Evolutionary conservation across 225 moss, liverwort and hornwort species (phyloP).

Genomic region (Rhytidiadelphus loreus): DNA sequence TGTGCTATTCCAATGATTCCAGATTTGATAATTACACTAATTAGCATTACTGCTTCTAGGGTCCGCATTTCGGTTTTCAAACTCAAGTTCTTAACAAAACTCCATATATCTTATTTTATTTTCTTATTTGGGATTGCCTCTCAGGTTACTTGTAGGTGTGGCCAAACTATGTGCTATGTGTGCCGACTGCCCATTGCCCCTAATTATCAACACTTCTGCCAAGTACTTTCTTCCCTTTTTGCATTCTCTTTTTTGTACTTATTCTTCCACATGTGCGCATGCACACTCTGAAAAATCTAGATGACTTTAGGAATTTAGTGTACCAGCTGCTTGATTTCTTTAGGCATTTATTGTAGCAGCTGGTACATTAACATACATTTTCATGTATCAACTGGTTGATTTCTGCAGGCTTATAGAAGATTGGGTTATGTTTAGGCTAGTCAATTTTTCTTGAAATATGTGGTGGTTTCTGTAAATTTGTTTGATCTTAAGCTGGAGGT

Average conservation of each 20-base stretch:
- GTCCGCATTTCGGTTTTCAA: not conserved
- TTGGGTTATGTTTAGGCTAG: not conserved
- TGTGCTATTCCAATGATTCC: not conserved
- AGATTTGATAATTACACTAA: not conserved
- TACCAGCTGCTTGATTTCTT: not conserved
- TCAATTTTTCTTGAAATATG: not conserved
- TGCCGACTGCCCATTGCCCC: slow-evolving; percentile 51
- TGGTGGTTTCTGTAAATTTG: not conserved
- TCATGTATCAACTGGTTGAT: not conserved
- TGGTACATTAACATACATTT: not conserved
- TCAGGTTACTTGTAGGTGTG: slow-evolving; percentile 78
- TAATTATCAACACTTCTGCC: slow-evolving; percentile 66
- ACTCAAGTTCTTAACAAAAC: not conserved
- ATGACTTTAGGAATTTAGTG: not conserved
- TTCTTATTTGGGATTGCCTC: not conserved
- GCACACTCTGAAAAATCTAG: not conserved
- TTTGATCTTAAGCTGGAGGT: not conserved
- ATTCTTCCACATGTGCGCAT: not conserved
- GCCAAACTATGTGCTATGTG: slow-evolving; percentile 68
- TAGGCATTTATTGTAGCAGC: not conserved
- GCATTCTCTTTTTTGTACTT: not conserved
- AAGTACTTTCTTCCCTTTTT: slow-evolving; percentile 12
- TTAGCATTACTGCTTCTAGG: not conserved
- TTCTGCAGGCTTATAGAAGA: not conserved
- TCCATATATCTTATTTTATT: not conserved